phyloP scores from a whole-genome alignment of 257 asterid species.

The Salvia miltiorrhiza region DNA sequence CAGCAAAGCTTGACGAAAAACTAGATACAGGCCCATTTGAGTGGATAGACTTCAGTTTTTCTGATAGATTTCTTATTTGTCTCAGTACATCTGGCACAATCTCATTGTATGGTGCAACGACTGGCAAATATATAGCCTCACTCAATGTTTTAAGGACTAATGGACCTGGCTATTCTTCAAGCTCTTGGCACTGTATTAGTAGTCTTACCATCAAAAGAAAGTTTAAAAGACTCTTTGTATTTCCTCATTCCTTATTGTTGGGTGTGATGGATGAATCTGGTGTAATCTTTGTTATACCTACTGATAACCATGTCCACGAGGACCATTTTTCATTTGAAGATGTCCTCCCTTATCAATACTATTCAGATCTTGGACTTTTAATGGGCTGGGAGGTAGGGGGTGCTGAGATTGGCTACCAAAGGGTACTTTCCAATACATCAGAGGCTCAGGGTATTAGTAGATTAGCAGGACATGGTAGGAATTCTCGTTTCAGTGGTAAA shows the following conservation, averaged over 20 bases:
- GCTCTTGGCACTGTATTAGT: constrained; percentile 26
- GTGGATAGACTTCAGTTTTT: constrained; percentile 81
- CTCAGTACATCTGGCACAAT: constrained; percentile 70
- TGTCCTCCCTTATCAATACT: constrained; percentile 32
- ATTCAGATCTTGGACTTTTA: constrained; percentile 51
- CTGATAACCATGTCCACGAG: constrained; percentile 40
- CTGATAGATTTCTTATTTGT: constrained; percentile 65
- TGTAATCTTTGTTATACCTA: constrained; percentile 41
- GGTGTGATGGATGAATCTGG: constrained; percentile 87
- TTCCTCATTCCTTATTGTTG: constrained; percentile 60
- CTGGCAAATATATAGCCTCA: constrained; percentile 58
- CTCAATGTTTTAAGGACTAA: constrained; percentile 42
- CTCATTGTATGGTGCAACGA: constrained; percentile 53
- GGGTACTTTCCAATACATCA: constrained; percentile 36
- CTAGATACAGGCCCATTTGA: constrained; percentile 43
- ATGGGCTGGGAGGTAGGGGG: constrained; percentile 69
- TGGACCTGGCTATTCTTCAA: constrained; percentile 36
- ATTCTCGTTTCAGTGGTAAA: constrained; percentile 21
- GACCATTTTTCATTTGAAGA: constrained; percentile 36
- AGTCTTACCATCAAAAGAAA: constrained; percentile 41
- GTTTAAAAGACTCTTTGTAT: constrained; percentile 58
- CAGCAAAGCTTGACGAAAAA: constrained; percentile 55
- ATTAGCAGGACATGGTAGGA: constrained; percentile 21
- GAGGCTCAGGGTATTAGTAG: constrained; percentile 24
- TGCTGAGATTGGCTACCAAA: constrained; percentile 77